These are phyloP conservation scores for Cephalotrichum gorgonifer DNA, from an alignment of 2,329 filamentous ascomycete species.

Conservation along the genomic window DNA sequence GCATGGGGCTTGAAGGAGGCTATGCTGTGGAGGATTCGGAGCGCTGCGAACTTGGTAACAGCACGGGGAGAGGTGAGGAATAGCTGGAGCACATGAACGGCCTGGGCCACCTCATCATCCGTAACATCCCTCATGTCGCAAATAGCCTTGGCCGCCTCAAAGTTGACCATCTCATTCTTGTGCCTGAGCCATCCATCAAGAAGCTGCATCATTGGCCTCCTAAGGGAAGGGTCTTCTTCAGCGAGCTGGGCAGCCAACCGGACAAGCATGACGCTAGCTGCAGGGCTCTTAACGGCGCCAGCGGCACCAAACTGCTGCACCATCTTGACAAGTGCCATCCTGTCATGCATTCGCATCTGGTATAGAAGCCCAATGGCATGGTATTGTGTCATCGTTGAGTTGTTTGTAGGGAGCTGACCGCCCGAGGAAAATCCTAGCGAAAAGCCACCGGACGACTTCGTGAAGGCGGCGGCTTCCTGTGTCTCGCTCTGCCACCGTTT, in stretches of 20 bases:
- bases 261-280: constrained; percentile 85
- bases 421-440: constrained; percentile 83
- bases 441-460: constrained; percentile 83
- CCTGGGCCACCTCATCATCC: constrained; percentile 82
- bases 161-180: constrained; percentile 99
- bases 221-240: constrained; percentile 79
- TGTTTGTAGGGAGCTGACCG: constrained; percentile 68
- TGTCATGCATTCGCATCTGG: constrained; percentile 94
- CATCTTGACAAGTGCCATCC: constrained; percentile 99
- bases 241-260: constrained; percentile 86
- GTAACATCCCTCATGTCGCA: constrained; percentile 90
- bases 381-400: constrained; percentile 97
- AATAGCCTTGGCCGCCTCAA: constrained; percentile 96
- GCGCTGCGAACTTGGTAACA: constrained; percentile 94
- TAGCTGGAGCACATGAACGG: constrained; percentile 88
- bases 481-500: constrained; percentile 98
- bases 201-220: constrained; percentile 94
- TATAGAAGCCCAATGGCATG: constrained; percentile 95
- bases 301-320: constrained; percentile 95
- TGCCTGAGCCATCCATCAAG: constrained; percentile 94
- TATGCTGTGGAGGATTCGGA: constrained; percentile 92
- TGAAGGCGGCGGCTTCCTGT: constrained; percentile 85
- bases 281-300: constrained; percentile 89
- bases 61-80: constrained; percentile 93
- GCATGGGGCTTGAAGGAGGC: constrained; percentile 92